Conservation (phyloP, 2,329 filamentous ascomycete genomes). For the Tolypocladium cylindrosporum region DNA sequence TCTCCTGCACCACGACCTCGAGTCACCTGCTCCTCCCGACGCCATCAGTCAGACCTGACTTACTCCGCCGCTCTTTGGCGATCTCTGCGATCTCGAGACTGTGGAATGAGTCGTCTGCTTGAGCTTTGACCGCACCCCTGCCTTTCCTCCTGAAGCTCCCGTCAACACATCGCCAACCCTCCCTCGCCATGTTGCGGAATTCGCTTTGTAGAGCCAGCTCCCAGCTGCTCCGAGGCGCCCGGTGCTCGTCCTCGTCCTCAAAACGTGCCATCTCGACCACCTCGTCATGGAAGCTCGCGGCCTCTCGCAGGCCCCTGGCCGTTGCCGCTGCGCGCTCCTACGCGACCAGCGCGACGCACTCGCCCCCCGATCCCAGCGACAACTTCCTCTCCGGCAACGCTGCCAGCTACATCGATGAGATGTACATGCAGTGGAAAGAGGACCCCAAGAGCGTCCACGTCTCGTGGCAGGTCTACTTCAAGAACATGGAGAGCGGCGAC, state of each 20-base stretch:
- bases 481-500: conserved; percentile 95
- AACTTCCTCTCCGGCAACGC: conserved; percentile 95
- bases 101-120: conserved; percentile 18
- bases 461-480: conserved; percentile 99
- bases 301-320: conserved; percentile 38
- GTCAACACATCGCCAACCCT: conserved; percentile 6
- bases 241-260: conserved; percentile 30
- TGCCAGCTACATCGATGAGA: conserved; percentile 98
- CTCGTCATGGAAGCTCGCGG: conserved; percentile 33
- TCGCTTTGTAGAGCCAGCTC: conserved; percentile 55
- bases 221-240: conserved; percentile 48
- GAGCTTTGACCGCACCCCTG: conserved; percentile 10
- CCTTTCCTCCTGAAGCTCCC: conserved; percentile 1
- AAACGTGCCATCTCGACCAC: conserved; percentile 34
- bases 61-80: conserved; percentile 38
- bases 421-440: conserved; percentile 97
- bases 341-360: conserved; percentile 42
- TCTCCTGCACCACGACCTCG: conserved; percentile 1
- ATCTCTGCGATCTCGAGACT: conserved; percentile 18
- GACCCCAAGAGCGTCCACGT: conserved; percentile 90
- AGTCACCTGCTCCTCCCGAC: neutral
- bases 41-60: conserved; percentile 19
- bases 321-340: conserved; percentile 40
- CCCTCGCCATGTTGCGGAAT: conserved; percentile 60
- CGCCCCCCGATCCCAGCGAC: conserved; percentile 71